Conservation (phyloP, 768 basidiomycete species). For the Hirschioporus abietinus region DNA sequence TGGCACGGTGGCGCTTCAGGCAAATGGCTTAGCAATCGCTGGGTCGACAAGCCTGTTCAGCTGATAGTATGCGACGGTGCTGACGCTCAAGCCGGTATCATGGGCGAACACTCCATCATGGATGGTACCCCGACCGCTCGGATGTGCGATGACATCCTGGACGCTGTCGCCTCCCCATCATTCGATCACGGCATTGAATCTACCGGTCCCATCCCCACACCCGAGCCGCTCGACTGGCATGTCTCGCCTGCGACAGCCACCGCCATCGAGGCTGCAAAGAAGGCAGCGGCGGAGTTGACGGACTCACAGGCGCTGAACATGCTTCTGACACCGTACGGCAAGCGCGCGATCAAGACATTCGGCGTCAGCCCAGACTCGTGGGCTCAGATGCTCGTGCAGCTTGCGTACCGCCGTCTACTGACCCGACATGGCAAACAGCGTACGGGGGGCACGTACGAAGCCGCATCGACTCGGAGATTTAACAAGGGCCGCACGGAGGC, state of each 20-base stretch:
- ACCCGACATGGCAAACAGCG: slow-evolving; percentile 31
- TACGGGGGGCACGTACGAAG: slow-evolving; percentile 86
- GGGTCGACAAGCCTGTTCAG: slow-evolving; percentile 89
- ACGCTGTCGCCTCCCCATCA: slow-evolving; percentile 47
- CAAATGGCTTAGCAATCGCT: slow-evolving; percentile 64
- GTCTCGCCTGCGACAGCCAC: slow-evolving; percentile 39
- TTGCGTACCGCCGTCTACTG: slow-evolving; percentile 76
- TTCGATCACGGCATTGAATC: slow-evolving; percentile 55
- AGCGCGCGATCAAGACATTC: slow-evolving; percentile 78
- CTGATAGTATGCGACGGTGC: slow-evolving; percentile 69
- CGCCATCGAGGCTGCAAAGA: slow-evolving; percentile 55
- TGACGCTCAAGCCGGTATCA: slow-evolving; percentile 73
- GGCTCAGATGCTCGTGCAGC: slow-evolving; percentile 89
- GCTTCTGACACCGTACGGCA: slow-evolving; percentile 73
- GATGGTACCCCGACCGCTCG: slow-evolving; percentile 81
- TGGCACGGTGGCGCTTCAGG: slow-evolving; percentile 62
- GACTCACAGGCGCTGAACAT: slow-evolving; percentile 59
- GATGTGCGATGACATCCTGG: slow-evolving; percentile 64
- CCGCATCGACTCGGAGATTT: slow-evolving; percentile 85
- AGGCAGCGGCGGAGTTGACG: slow-evolving; percentile 51
- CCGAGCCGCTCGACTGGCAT: slow-evolving; percentile 59
- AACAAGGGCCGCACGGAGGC: slow-evolving; percentile 90
- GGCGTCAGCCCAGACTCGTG: slow-evolving; percentile 92
- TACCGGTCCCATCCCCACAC: slow-evolving; percentile 20
- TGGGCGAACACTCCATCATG: slow-evolving; percentile 94